Evolutionary conservation across 1,284 basidiomycete species (phyloP).

Genomic region (Gymnopus androsaceus): DNA sequence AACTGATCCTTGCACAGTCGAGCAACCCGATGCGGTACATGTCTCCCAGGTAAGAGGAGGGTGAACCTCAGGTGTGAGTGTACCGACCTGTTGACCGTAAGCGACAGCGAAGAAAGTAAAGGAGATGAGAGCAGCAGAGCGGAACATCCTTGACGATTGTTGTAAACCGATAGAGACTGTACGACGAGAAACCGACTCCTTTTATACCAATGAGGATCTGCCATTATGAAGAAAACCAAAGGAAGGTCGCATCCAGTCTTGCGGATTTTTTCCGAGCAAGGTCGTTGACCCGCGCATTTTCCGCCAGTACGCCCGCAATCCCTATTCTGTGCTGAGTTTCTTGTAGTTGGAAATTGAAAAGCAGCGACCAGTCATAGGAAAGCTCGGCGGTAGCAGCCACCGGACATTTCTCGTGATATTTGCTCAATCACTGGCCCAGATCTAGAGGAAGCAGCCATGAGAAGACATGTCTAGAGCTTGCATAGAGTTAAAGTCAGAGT

Average conservation of each 20-base stretch:
- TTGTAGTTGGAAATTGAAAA: too few relatives aligned
- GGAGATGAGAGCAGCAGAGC: conserved; percentile 13
- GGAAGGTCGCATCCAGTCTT: not conserved
- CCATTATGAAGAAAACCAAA: not conserved
- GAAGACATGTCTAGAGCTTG: too few relatives aligned
- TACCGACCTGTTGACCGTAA: conserved; percentile 16
- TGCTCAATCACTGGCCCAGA: too few relatives aligned
- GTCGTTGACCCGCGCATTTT: not conserved
- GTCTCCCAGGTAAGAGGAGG: conserved; percentile 40
- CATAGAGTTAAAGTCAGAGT: too few relatives aligned
- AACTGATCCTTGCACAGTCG: conserved; percentile 34
- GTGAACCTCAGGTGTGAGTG: conserved; percentile 27
- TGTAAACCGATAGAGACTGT: conserved; percentile 1
- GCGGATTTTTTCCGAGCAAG: not conserved
- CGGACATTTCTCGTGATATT: conserved; percentile 2
- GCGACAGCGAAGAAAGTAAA: conserved; percentile 16
- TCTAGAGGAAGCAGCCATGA: too few relatives aligned
- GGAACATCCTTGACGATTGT: not conserved
- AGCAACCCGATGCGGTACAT: conserved; percentile 46
- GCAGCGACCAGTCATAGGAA: not conserved
- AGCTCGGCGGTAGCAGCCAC: not conserved
- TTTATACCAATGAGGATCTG: not conserved
- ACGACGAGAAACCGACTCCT: not conserved
- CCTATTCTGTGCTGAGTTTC: too few relatives aligned
- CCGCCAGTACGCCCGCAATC: too few relatives aligned